These are phyloP conservation scores for Suillus placidus DNA, from an alignment of 768 basidiomycete species.

Conservation along the genomic window DNA sequence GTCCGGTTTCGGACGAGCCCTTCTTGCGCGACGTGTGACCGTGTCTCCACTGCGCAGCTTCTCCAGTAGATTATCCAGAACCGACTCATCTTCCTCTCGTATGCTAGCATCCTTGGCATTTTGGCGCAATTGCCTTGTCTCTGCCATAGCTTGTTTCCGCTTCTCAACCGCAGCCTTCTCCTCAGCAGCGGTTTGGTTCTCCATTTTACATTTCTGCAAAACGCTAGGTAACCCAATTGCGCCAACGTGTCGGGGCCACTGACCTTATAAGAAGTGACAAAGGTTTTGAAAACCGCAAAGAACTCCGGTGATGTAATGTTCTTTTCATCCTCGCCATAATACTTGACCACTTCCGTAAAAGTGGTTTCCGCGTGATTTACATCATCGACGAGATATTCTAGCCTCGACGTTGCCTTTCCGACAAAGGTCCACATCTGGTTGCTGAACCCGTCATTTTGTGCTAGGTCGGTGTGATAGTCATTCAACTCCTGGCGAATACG, in stretches of 20 bases:
- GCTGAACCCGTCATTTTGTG: slow-evolving; percentile 76
- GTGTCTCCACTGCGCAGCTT: slow-evolving; percentile 73
- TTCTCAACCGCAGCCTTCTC: slow-evolving; percentile 69
- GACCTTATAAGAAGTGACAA: slow-evolving; percentile 90
- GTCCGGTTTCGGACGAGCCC: slow-evolving; percentile 47
- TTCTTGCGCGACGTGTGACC: slow-evolving; percentile 57
- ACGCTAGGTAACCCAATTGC: slow-evolving; percentile 9
- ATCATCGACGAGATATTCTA: slow-evolving; percentile 86
- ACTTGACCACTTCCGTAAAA: slow-evolving; percentile 83
- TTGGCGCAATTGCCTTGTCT: slow-evolving; percentile 57
- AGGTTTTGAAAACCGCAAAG: slow-evolving; percentile 96
- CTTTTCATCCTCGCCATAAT: slow-evolving; percentile 93
- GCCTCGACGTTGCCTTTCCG: slow-evolving; percentile 68
- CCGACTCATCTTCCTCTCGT: slow-evolving; percentile 55
- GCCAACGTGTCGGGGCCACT: slow-evolving; percentile 19
- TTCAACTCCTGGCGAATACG: slow-evolving; percentile 78
- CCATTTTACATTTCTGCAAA: slow-evolving; percentile 80
- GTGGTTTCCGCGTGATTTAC: slow-evolving; percentile 83
- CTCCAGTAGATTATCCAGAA: slow-evolving; percentile 72
- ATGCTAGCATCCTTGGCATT: slow-evolving; percentile 46
- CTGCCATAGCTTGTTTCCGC: slow-evolving; percentile 68
- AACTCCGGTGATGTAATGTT: slow-evolving; percentile 88
- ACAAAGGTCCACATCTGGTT: slow-evolving; percentile 93
- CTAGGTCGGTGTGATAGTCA: slow-evolving; percentile 76
- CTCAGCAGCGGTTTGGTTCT: slow-evolving; percentile 76